These are phyloP conservation scores for Diaporthe citriasiana DNA, from an alignment of 2,329 filamentous ascomycete species.

Conservation along the genomic window DNA sequence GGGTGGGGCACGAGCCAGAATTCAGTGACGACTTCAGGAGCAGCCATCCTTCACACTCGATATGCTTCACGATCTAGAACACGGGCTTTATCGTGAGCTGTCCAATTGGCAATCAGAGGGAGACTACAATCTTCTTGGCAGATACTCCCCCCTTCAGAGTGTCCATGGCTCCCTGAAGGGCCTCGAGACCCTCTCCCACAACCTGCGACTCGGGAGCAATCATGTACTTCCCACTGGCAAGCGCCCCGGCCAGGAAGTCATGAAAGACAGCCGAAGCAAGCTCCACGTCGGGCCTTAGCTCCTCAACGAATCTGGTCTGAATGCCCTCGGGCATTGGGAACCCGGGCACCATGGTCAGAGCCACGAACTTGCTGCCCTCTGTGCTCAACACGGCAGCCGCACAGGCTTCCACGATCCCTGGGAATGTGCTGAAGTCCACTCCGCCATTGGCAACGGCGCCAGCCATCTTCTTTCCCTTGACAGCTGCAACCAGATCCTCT, in stretches of 20 bases:
- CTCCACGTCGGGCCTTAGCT: slow-evolving; percentile 48
- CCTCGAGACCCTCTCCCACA: slow-evolving; percentile 58
- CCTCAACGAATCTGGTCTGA: slow-evolving; percentile 47
- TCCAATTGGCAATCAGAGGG: slow-evolving; percentile 15
- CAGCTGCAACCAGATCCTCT: slow-evolving; percentile 48
- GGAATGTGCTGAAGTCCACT: slow-evolving; percentile 44
- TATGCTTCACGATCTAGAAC: not conserved
- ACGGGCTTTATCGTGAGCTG: not conserved
- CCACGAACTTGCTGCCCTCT: slow-evolving; percentile 47
- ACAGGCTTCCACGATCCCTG: slow-evolving; percentile 46
- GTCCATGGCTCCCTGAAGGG: slow-evolving; percentile 58
- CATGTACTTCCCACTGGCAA: slow-evolving; percentile 53
- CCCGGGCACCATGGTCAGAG: slow-evolving; percentile 48
- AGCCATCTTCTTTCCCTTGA: slow-evolving; percentile 49
- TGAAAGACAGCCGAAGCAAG: slow-evolving; percentile 53
- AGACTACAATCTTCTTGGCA: slow-evolving; percentile 58
- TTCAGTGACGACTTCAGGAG: not conserved
- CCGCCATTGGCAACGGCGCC: slow-evolving; percentile 51
- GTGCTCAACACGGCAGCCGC: slow-evolving; percentile 44
- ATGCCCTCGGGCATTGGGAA: slow-evolving; percentile 49
- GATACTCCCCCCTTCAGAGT: slow-evolving; percentile 55
- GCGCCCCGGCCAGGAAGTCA: slow-evolving; percentile 56
- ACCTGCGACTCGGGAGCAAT: slow-evolving; percentile 56
- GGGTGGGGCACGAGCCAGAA: not conserved
- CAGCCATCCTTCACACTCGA: not conserved